These are phyloP conservation scores for Fusarium sp. DNA, from an alignment of 2,329 filamentous ascomycete species.

Conservation along the genomic window DNA sequence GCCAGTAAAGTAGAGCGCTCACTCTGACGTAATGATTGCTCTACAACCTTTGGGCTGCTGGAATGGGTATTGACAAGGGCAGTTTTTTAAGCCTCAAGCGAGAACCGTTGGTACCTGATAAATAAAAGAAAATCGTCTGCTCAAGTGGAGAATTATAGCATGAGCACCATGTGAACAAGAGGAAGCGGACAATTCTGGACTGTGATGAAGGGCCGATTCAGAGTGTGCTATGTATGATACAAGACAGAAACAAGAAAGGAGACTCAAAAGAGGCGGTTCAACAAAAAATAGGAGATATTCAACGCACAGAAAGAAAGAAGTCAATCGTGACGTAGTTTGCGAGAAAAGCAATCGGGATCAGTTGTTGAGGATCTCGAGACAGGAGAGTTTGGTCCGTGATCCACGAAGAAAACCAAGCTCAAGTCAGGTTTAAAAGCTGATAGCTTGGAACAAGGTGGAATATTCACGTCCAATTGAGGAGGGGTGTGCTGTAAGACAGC, in stretches of 20 bases:
- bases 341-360: conserved; percentile 20
- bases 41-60: background rate
- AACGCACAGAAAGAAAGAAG: conserved; percentile 9
- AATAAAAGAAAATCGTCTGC: conserved; percentile 9
- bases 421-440: conserved; percentile 3
- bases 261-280: conserved; percentile 3
- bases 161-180: conserved; percentile 11
- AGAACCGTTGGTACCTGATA: conserved; percentile 29
- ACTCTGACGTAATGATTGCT: conserved; percentile 40
- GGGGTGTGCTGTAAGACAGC: conserved; percentile 13
- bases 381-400: conserved; percentile 43
- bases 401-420: conserved; percentile 15
- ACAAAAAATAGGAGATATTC: conserved; percentile 3
- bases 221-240: background rate
- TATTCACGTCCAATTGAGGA: background rate
- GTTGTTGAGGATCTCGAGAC: conserved; percentile 24
- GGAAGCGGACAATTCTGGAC: background rate
- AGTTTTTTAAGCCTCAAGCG: conserved; percentile 28
- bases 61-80: conserved; percentile 17
- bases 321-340: conserved; percentile 36
- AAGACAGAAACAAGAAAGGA: conserved; percentile 5
- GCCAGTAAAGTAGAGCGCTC: conserved; percentile 27
- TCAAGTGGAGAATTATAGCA: conserved; percentile 24
- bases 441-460: conserved; percentile 18
- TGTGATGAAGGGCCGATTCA: conserved; percentile 23